These are phyloP conservation scores for Leishmania mexicana DNA, from an alignment of 208 protist genomes.

Conservation along the genomic window DNA sequence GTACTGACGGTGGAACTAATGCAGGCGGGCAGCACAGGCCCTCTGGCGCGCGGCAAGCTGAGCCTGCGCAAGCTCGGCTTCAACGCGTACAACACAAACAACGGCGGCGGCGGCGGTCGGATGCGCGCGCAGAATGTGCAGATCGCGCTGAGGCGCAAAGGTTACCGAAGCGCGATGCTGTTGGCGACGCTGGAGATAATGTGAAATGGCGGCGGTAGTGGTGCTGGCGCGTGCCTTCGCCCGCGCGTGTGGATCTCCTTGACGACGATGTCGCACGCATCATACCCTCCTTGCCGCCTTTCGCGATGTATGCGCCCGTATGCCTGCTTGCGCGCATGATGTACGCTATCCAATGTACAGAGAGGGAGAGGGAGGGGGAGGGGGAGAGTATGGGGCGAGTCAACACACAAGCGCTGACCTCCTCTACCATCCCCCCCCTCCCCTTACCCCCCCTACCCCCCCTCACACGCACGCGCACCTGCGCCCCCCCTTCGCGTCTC, in stretches of 20 bases:
- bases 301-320: not conserved
- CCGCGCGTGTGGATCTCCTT: not conserved
- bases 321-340: not conserved
- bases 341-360: not conserved
- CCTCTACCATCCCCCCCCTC: not conserved
- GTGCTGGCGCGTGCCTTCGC: not conserved
- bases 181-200: conserved; percentile 17
- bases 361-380: too few species aligned
- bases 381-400: not conserved
- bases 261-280: not conserved
- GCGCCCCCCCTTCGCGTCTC: not conserved
- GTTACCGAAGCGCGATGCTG: conserved; percentile 28
- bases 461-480: not conserved
- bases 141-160: conserved; percentile 24
- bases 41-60: conserved; percentile 19
- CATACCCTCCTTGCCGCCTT: not conserved
- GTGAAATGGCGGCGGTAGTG: not conserved
- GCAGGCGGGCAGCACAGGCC: conserved; percentile 9
- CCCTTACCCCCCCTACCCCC: not conserved
- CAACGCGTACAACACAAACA: not conserved
- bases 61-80: conserved; percentile 7
- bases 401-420: not conserved
- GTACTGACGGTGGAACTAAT: conserved; percentile 25
- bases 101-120: conserved; percentile 1
- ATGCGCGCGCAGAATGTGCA: conserved; percentile 12